phyloP scores from a whole-genome alignment of 192 early-diverging fungal species.

The Phlyctochytrium bullatum region DNA sequence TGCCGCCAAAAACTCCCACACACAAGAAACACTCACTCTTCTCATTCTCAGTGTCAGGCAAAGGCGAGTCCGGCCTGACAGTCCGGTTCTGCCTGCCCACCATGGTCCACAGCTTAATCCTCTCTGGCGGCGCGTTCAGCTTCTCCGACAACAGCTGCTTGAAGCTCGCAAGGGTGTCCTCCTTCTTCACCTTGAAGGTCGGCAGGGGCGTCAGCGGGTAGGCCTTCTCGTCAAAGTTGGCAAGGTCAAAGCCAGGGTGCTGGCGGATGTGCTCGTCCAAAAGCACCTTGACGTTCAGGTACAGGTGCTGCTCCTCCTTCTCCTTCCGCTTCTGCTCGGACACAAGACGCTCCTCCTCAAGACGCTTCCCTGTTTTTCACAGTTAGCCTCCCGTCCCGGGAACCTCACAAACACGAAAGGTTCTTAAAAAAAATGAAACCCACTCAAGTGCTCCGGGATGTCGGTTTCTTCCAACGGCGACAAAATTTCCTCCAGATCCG shows the following conservation, averaged over 20 bases:
- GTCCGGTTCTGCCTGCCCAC: conserved; percentile 91
- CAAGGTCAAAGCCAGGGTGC: conserved; percentile 87
- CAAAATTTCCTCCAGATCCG: conserved; percentile 68
- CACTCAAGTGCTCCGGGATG: conserved; percentile 78
- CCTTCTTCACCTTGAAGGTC: conserved; percentile 53
- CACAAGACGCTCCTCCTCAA: conserved; percentile 62
- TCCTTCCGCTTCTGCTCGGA: conserved; percentile 65
- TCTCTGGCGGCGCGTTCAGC: conserved; percentile 43
- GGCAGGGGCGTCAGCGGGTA: conserved; percentile 27
- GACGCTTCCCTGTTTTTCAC: conserved; percentile 5
- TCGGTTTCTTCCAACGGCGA: conserved; percentile 62
- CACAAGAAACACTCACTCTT: conserved; percentile 36
- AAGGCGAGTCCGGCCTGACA: conserved; percentile 75
- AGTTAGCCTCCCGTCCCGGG: conserved; percentile 12
- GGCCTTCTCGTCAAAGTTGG: conserved; percentile 62
- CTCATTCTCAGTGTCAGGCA: conserved; percentile 45
- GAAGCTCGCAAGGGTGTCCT: conserved; percentile 46
- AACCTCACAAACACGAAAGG: conserved; percentile 7
- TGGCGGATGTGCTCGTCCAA: conserved; percentile 64
- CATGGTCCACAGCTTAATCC: conserved; percentile 82
- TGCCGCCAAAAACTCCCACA: no score
- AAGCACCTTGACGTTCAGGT: conserved; percentile 61
- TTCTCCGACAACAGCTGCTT: conserved; percentile 38
- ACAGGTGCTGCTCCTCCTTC: conserved; percentile 66
- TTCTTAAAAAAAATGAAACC: conserved; percentile 17